phyloP scores from a whole-genome alignment of 257 asterid species.

The Penstemon eatonii region DNA sequence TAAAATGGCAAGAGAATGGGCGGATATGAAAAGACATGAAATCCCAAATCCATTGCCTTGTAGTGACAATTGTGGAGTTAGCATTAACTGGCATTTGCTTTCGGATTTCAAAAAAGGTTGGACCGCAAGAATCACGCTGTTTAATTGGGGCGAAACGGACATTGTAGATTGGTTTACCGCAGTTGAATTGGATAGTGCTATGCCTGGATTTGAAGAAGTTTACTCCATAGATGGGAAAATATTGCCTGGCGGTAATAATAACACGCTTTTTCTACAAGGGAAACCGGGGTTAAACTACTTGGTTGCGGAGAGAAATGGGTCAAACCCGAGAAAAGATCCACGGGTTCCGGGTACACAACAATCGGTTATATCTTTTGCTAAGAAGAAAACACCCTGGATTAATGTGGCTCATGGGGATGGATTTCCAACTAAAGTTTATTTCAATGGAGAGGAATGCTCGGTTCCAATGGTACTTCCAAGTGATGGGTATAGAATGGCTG shows the following conservation, averaged over 20 bases:
- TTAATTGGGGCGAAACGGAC: slow-evolving; percentile 59
- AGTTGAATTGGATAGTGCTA: slow-evolving; percentile 48
- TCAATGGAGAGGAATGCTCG: slow-evolving; percentile 80
- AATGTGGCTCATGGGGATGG: slow-evolving; percentile 54
- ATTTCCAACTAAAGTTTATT: slow-evolving; percentile 68
- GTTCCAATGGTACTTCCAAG: slow-evolving; percentile 61
- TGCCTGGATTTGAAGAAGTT: slow-evolving; percentile 52
- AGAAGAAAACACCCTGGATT: slow-evolving; percentile 53
- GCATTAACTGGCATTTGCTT: slow-evolving; percentile 71
- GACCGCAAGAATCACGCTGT: slow-evolving; percentile 67
- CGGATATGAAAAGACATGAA: slow-evolving; percentile 9
- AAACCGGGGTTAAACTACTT: slow-evolving; percentile 46
- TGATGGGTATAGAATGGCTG: slow-evolving; percentile 14
- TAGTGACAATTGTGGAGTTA: slow-evolving; percentile 67
- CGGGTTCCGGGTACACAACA: slow-evolving; percentile 64
- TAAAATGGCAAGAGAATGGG: slow-evolving; percentile 27
- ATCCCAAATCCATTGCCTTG: slow-evolving; percentile 68
- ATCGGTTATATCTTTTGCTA: slow-evolving; percentile 61
- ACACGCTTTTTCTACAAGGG: slow-evolving; percentile 55
- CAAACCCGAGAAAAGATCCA: slow-evolving; percentile 59
- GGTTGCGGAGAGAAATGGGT: slow-evolving; percentile 43
- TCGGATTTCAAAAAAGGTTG: slow-evolving; percentile 54
- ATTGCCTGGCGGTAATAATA: slow-evolving; percentile 37
- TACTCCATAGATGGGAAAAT: slow-evolving; percentile 57
- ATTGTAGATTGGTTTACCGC: slow-evolving; percentile 62